A percentile compares a stretch with the other conserved stretches of the same genome.
phyloP scores from a whole-genome alignment of 192 early-diverging fungal genomes.

The Mortierella alpina region DNA sequence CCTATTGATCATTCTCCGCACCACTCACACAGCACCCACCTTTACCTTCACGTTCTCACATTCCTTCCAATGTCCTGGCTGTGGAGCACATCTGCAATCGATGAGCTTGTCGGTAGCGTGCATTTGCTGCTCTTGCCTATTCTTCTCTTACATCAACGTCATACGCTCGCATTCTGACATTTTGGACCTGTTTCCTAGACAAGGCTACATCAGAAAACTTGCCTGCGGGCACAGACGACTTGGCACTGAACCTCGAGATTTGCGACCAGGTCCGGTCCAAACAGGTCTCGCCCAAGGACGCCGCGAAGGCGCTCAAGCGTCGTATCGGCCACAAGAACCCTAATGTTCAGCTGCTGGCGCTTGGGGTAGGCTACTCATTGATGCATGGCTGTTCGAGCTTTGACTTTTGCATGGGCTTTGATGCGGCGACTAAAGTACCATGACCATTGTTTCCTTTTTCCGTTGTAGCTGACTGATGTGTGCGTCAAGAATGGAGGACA shows the following conservation, averaged over 20 bases:
- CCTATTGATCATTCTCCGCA: not conserved
- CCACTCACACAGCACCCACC: not conserved
- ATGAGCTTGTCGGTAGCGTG: slow-evolving; percentile 55
- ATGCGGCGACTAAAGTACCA: not conserved
- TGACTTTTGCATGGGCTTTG: not conserved
- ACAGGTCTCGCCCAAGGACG: slow-evolving; percentile 78
- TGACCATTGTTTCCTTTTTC: not conserved
- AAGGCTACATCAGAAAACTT: slow-evolving; percentile 92
- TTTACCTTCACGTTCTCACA: not conserved
- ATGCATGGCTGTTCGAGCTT: no score
- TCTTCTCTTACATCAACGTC: not conserved
- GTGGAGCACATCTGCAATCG: slow-evolving; percentile 39
- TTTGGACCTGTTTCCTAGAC: slow-evolving; percentile 58
- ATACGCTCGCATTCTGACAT: not conserved
- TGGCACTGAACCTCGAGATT: slow-evolving; percentile 87
- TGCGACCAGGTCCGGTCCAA: slow-evolving; percentile 94
- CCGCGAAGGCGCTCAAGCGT: slow-evolving; percentile 78
- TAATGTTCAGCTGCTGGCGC: slow-evolving; percentile 90
- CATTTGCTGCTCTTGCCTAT: not conserved
- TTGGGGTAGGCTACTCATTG: slow-evolving; percentile 66
- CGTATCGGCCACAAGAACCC: slow-evolving; percentile 91
- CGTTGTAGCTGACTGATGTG: slow-evolving; percentile 80
- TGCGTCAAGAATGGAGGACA: slow-evolving; percentile 96
- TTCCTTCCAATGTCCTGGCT: slow-evolving; percentile 25
- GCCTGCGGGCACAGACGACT: slow-evolving; percentile 87